A percentile compares a stretch with the other conserved stretches of the same genome.
Evolutionary conservation across 1,284 basidiomycete genomes (phyloP).

Genomic region (Fistulina hepatica): DNA sequence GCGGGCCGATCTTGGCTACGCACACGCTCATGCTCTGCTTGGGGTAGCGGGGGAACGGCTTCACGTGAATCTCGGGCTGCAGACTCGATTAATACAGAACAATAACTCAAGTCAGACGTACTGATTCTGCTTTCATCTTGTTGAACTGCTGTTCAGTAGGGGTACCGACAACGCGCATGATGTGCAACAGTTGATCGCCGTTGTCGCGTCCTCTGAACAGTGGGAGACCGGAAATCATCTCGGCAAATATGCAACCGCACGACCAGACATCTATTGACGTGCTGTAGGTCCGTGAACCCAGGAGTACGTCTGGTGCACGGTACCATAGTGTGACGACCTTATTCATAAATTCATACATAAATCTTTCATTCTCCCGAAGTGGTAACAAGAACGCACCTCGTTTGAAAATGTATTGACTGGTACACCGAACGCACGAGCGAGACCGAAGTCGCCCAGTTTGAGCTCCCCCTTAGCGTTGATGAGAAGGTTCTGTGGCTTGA

Average conservation of each 20-base stretch:
- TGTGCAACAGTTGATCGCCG: slow-evolving; percentile 94
- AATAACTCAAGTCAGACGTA: slow-evolving; percentile 38
- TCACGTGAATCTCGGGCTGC: slow-evolving; percentile 85
- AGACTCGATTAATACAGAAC: slow-evolving; percentile 10
- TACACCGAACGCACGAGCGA: slow-evolving; percentile 92
- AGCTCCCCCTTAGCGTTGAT: slow-evolving; percentile 97
- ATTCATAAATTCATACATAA: slow-evolving; percentile 9
- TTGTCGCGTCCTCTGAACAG: slow-evolving; percentile 97
- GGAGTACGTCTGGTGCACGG: slow-evolving; percentile 93
- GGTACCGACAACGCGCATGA: slow-evolving; percentile 95
- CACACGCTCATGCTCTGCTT: slow-evolving; percentile 86
- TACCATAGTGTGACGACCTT: slow-evolving; percentile 99
- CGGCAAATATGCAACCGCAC: slow-evolving; percentile 97
- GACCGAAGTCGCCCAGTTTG: slow-evolving; percentile 93
- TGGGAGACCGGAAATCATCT: slow-evolving; percentile 96
- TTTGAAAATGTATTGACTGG: slow-evolving; percentile 96
- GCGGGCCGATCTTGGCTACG: slow-evolving; percentile 85
- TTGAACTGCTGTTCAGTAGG: slow-evolving; percentile 84
- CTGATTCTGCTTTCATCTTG: slow-evolving; percentile 88
- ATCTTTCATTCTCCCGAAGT: too few relatives aligned
- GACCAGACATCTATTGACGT: slow-evolving; percentile 99
- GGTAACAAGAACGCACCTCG: slow-evolving; percentile 45
- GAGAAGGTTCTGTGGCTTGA: slow-evolving; percentile 96
- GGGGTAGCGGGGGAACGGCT: slow-evolving; percentile 84
- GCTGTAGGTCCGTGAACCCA: slow-evolving; percentile 95